Evolutionary conservation across 352 stramenopile species (phyloP).

Genomic region (Pythium biforme): DNA sequence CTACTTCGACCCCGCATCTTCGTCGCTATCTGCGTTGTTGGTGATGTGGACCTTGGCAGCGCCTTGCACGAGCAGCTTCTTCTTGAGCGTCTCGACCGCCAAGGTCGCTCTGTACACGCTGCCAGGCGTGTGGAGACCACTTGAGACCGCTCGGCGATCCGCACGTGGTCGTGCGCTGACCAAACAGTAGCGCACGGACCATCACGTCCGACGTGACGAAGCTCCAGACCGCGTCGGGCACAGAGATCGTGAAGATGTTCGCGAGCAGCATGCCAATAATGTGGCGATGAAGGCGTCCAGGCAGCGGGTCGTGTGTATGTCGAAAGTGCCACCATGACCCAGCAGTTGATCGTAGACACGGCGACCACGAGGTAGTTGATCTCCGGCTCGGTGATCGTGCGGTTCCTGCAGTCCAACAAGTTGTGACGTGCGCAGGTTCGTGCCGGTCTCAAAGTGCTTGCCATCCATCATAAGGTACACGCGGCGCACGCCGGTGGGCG

Average conservation of each 20-base stretch:
- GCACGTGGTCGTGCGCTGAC: conserved; percentile 8
- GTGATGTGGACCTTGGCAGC: not conserved
- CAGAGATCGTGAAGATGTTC: conserved; percentile 7
- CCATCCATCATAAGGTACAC: conserved; percentile 18
- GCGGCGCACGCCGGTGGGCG: not conserved
- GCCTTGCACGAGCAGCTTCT: not conserved
- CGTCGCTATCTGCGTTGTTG: too few species aligned
- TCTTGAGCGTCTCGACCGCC: conserved; percentile 13
- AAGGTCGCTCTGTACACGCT: conserved; percentile 9
- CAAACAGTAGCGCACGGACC: conserved; percentile 1
- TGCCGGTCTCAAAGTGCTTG: conserved; percentile 12
- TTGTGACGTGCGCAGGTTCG: conserved; percentile 12
- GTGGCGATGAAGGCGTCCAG: conserved; percentile 4
- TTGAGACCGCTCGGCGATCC: conserved; percentile 5
- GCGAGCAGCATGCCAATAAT: conserved; percentile 7
- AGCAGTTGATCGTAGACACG: conserved; percentile 12
- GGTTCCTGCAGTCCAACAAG: conserved; percentile 12
- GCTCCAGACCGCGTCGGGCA: conserved; percentile 7
- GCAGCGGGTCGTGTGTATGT: not conserved
- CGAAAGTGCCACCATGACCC: conserved; percentile 10
- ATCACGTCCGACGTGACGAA: not conserved
- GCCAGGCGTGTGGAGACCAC: conserved; percentile 12
- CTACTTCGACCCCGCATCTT: too few species aligned
- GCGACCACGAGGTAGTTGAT: conserved; percentile 14
- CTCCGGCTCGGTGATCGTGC: not conserved